Conservation (phyloP, 441 rosid genomes). For the Gossypium schwendimanii region DNA sequence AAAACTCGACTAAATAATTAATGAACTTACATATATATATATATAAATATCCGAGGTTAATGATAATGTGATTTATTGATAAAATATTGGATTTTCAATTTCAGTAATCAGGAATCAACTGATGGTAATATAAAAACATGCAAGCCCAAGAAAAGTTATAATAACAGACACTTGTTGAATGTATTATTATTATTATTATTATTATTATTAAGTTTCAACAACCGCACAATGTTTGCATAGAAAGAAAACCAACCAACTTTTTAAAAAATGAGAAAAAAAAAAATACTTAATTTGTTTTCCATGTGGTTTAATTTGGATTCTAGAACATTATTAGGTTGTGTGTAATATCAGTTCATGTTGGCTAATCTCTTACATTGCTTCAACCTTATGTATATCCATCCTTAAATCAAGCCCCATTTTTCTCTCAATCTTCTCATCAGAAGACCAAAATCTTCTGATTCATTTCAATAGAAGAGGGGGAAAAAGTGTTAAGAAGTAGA, state of each 20-base stretch:
- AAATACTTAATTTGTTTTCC: not conserved
- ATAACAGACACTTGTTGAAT: too few relatives aligned
- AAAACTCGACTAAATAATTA: not conserved
- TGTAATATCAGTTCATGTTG: slow-evolving; percentile 30
- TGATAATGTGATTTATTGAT: too few relatives aligned
- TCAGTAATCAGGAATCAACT: too few relatives aligned
- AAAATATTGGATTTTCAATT: too few relatives aligned
- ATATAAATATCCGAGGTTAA: too few relatives aligned
- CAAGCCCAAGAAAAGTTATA: too few relatives aligned
- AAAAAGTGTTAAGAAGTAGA: not conserved
- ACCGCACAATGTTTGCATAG: slow-evolving; percentile 17
- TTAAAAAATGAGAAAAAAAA: not conserved
- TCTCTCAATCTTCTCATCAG: slow-evolving; percentile 15
- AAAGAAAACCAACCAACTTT: slow-evolving; percentile 7
- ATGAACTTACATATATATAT: too few relatives aligned
- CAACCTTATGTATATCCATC: slow-evolving; percentile 9
- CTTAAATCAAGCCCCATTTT: slow-evolving; percentile 31
- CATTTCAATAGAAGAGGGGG: not conserved
- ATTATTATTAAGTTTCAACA: not conserved
- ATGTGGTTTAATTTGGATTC: slow-evolving; percentile 9
- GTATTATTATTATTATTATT: too few relatives aligned
- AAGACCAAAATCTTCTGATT: slow-evolving; percentile 12
- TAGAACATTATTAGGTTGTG: slow-evolving; percentile 22
- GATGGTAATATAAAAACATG: too few relatives aligned
- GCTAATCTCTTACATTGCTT: slow-evolving; percentile 18